Evolutionary conservation across 2,329 filamentous ascomycete genomes (phyloP).

Genomic region (Trichoderma lentiforme): DNA sequence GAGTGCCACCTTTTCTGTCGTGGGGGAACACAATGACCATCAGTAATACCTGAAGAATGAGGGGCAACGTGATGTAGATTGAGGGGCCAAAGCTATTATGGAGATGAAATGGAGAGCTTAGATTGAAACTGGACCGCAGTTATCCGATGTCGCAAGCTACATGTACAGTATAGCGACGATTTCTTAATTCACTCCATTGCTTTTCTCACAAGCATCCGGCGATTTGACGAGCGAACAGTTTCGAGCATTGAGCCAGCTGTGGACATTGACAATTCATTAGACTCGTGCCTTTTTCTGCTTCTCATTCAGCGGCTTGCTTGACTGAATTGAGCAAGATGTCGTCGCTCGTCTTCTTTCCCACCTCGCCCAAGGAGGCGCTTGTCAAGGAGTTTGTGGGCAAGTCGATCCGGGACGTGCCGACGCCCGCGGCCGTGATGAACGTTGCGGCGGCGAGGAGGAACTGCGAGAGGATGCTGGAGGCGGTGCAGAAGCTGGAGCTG

Average conservation of each 20-base stretch:
- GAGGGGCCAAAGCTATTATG: not conserved
- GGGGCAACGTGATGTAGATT: conserved; percentile 3
- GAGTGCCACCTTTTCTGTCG: not conserved
- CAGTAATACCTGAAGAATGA: not conserved
- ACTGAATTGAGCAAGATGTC: conserved; percentile 20
- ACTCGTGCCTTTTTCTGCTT: not conserved
- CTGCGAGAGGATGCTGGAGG: conserved; percentile 67
- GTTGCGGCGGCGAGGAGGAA: conserved; percentile 63
- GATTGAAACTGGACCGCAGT: not conserved
- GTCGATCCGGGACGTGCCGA: conserved; percentile 56
- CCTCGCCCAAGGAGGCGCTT: conserved; percentile 25
- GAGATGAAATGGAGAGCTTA: not conserved
- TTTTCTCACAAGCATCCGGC: not conserved
- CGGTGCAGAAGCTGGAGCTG: conserved; percentile 56
- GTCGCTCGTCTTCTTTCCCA: conserved; percentile 24
- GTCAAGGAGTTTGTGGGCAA: conserved; percentile 49
- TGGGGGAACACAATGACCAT: not conserved
- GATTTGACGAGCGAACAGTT: not conserved
- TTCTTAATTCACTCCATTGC: not conserved
- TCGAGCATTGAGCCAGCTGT: not conserved
- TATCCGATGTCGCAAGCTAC: conserved; percentile 7
- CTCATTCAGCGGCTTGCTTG: not conserved
- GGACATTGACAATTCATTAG: not conserved
- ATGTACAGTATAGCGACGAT: not conserved
- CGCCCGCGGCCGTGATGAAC: conserved; percentile 68